Evolutionary conservation across 2,329 filamentous ascomycete species (phyloP), one percentile per base, ranked within the genome.

Genomic region (Alternaria sp.): DNA sequence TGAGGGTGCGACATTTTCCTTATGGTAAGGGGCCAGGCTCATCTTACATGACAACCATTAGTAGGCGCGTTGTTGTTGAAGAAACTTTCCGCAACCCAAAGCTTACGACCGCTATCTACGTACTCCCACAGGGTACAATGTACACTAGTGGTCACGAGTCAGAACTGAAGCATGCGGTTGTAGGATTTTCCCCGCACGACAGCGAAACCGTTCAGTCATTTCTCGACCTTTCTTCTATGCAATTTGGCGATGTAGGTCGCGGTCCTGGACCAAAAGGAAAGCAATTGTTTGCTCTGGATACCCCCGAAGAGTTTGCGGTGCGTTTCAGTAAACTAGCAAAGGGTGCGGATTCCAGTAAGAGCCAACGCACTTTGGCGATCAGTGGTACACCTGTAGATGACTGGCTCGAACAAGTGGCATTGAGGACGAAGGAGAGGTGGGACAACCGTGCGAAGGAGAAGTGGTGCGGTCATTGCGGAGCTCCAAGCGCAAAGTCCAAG

Each of bases 401-500:
- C 10, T 56, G 53, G 53, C 53, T 56, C 5, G 5, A 16, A 20
- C 32, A 56, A 40, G 53, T 56, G n/a, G 43, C 53, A 11, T 40
- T 56, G 8, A 30, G 44, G 20, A 18, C 25, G 25, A 56, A 49
- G 44, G 40, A 38, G 25, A 49, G 53, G 10, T 56, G 43, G 53
- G 44, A 49, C 7, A 48, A 41, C 12, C 10, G 43, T 20, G 43
- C 34, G 1, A 49, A 38, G 9, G 53, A 56, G 25, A 56, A 41
- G 14, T 56, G 53, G 53, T 56, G 53, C 36, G 53, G 43, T 18
- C 53, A 49, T 40, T 56, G 53, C 8, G 53, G 53, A 46, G 53
- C 43, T 22, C 53, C 53, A 36, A 22, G 25, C 18, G 30, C 53
- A 6, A 46, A 36, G 12, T 56, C 53, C 2, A 49, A 30, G 44